Percentiles rank a stretch among this genome's conserved stretches.
These are phyloP conservation scores for Phytophthora pluvialis DNA, from an alignment of 352 stramenopile species.

Conservation along the genomic window DNA sequence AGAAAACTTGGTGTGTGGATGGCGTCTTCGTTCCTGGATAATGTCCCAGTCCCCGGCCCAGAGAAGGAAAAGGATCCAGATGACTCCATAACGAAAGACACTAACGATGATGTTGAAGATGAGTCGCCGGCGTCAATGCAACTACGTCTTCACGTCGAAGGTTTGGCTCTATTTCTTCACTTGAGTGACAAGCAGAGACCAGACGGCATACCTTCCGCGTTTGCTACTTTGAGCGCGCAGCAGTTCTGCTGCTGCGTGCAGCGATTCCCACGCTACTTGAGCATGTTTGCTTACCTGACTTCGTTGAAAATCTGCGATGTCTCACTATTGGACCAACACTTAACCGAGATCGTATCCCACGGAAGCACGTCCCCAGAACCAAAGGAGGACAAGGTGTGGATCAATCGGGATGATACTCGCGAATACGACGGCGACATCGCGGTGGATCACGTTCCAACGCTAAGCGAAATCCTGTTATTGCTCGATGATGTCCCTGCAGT, in stretches of 20 bases:
- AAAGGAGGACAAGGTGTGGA: slow-evolving; percentile 25
- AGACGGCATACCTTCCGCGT: slow-evolving; percentile 45
- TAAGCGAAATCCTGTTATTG: slow-evolving; percentile 61
- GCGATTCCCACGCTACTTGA: slow-evolving; percentile 68
- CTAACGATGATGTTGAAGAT: slow-evolving; percentile 37
- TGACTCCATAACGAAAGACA: slow-evolving; percentile 18
- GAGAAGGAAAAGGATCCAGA: slow-evolving; percentile 37
- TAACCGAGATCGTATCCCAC: slow-evolving; percentile 74
- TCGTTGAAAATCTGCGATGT: slow-evolving; percentile 79
- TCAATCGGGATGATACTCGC: slow-evolving; percentile 14
- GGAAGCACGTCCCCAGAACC: slow-evolving; percentile 33
- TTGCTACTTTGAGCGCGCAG: slow-evolving; percentile 70
- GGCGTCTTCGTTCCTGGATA: slow-evolving; percentile 66
- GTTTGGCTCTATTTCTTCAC: slow-evolving; percentile 73
- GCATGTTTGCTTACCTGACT: slow-evolving; percentile 74
- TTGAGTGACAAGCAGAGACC: slow-evolving; percentile 46
- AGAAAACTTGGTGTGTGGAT: slow-evolving; percentile 67
- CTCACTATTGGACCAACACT: slow-evolving; percentile 59
- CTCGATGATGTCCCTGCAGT: slow-evolving; percentile 69
- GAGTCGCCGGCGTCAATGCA: slow-evolving; percentile 61
- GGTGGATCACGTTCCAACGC: slow-evolving; percentile 60
- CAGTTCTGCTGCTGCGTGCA: slow-evolving; percentile 81
- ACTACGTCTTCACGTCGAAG: slow-evolving; percentile 75
- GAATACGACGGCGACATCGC: slow-evolving; percentile 22
- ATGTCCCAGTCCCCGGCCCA: slow-evolving; percentile 22